Evolutionary conservation across 2,329 filamentous ascomycete species (phyloP).

Genomic region (Ophiostoma populinum): DNA sequence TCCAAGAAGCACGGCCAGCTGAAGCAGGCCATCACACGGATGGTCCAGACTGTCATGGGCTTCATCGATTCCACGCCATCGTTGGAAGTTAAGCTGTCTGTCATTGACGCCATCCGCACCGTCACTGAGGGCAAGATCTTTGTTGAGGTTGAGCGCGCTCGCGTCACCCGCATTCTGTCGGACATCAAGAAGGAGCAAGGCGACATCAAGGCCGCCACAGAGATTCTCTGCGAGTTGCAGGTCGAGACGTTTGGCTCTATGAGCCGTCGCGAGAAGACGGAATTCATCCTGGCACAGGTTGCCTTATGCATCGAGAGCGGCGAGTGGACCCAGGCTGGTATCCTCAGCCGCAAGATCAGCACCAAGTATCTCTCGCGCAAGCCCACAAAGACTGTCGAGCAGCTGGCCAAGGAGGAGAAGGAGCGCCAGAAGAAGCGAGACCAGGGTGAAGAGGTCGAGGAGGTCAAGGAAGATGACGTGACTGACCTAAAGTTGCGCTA

Average conservation of each 20-base stretch:
- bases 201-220: constrained; percentile 74
- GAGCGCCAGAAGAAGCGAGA: constrained; percentile 74
- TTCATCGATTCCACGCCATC: constrained; percentile 79
- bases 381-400: constrained; percentile 61
- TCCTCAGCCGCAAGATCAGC: constrained; percentile 92
- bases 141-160: constrained; percentile 92
- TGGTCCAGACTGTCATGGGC: constrained; percentile 91
- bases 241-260: constrained; percentile 99
- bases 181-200: constrained; percentile 96
- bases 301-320: constrained; percentile 84
- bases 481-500: constrained; percentile 91
- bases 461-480: constrained; percentile 68
- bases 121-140: constrained; percentile 99
- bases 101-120: constrained; percentile 88
- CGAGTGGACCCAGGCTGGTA: constrained; percentile 91
- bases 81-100: constrained; percentile 72
- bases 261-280: constrained; percentile 92
- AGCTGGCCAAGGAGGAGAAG: constrained; percentile 81
- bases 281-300: constrained; percentile 94
- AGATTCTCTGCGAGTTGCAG: constrained; percentile 91
- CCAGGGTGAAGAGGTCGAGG: constrained; percentile 59
- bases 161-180: constrained; percentile 85
- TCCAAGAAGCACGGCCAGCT: constrained; percentile 99
- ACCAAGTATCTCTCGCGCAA: constrained; percentile 80
- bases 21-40: constrained; percentile 96